Percentiles rank a stretch among this genome's conserved stretches.
phyloP scores from a whole-genome alignment of 192 early-diverging fungal genomes.

The Coemansia guatemalensis region DNA sequence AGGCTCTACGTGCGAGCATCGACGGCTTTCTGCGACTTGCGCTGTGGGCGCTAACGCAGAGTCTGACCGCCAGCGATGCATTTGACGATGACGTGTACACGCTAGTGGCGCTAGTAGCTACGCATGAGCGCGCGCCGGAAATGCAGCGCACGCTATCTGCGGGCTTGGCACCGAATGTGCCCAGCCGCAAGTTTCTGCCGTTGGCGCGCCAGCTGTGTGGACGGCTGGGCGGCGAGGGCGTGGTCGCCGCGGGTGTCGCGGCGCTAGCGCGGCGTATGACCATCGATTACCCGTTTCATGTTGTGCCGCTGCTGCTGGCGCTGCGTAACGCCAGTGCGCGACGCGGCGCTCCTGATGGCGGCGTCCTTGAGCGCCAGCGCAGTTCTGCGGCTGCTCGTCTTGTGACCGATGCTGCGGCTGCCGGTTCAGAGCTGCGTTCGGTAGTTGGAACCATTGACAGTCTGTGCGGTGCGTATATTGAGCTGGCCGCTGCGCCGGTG shows the following conservation, averaged over 20 bases:
- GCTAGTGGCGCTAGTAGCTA: conserved; percentile 42
- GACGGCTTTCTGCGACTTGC: conserved; percentile 43
- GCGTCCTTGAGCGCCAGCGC: conserved; percentile 24
- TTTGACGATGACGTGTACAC: conserved; percentile 46
- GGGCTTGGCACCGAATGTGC: conserved; percentile 25
- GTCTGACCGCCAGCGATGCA: conserved; percentile 32
- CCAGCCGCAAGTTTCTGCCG: conserved; percentile 51
- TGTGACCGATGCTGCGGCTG: conserved; percentile 15
- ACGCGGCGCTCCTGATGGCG: conserved; percentile 5
- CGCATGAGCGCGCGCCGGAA: conserved; percentile 34
- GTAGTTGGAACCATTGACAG: conserved; percentile 42
- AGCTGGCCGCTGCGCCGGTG: conserved; percentile 35
- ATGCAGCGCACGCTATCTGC: conserved; percentile 23
- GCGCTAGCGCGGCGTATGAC: conserved; percentile 40
- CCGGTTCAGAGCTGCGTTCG: conserved; percentile 18
- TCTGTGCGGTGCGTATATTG: conserved; percentile 42
- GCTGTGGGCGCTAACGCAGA: conserved; percentile 42
- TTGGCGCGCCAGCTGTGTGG: conserved; percentile 51
- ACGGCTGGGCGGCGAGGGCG: conserved; percentile 34
- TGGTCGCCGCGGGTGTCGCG: conserved; percentile 24
- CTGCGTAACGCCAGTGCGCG: conserved; percentile 48
- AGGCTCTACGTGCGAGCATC: conserved; percentile 21
- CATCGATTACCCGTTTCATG: conserved; percentile 48
- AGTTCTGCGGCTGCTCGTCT: conserved; percentile 38
- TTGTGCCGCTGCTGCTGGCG: conserved; percentile 44